Evolutionary conservation across 1,139 yeast species (phyloP), one percentile per base, ranked within the genome.

Genomic region (Debaryomyces psychrophilus): DNA sequence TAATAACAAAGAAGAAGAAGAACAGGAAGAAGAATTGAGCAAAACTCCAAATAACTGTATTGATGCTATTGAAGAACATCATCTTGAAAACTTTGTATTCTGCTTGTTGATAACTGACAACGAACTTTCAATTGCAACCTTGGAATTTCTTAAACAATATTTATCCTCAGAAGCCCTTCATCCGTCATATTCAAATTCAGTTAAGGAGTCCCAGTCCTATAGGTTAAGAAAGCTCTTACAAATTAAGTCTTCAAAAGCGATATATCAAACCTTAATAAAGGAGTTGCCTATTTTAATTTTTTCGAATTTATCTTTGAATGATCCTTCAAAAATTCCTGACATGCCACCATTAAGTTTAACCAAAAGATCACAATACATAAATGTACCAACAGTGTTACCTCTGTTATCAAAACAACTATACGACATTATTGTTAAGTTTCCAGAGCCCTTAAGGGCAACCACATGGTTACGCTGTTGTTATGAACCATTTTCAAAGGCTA

Each of bases 391-490:
- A 0, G 58, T 64, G 2, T 78, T 85, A 3, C 95, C 96, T 1
- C 68, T 64, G 15, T 69, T 92, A 37, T 85, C 37, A 68, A 70
- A n/a, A 15, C 77, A 76, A n/a, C 71, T 90, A 36, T 79, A 83
- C 52, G 70, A 75, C 14, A 81, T 85, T 39, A 77, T 93, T 36
- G 71, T 86, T 39, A 71, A 73, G 35, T 71, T 90, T 52, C 81
- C 84, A 6, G 99, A 93, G 65, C 99, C 99, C 1, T 79, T 83
- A 50, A 77, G 99, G 51, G 97, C 99, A 1, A 88, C 97, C 2
- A 79, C 90, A 11, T 93, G 99, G 99, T 85, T 93, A 71, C 82
- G 97, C 56, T 86, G 96, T 55, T 87, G 95, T 53, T 95, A 90
- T 67, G 93, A 85, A 57, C 90, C 95, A 11, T 63, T 44, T 49